Evolutionary conservation across 139 green algal species (phyloP).

Genomic region (Prasinococcaceae sp.): DNA sequence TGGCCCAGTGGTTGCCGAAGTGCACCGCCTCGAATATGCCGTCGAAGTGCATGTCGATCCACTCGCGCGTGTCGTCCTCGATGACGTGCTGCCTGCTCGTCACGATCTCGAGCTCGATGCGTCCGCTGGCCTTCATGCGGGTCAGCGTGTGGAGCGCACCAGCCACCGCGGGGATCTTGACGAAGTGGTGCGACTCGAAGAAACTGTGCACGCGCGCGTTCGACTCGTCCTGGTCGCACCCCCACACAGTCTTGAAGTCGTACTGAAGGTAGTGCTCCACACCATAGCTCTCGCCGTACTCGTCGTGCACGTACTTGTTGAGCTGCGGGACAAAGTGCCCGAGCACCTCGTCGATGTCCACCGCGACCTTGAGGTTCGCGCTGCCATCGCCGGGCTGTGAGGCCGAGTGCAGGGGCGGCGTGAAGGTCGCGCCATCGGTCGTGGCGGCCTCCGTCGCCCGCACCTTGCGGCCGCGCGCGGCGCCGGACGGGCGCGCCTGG

Average conservation of each 20-base stretch:
- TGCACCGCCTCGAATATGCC: conserved; percentile 63
- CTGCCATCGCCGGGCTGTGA: too few relatives aligned
- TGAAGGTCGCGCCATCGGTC: too few relatives aligned
- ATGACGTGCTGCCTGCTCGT: conserved; percentile 89
- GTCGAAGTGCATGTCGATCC: conserved; percentile 44
- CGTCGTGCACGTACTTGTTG: conserved; percentile 63
- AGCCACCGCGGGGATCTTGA: too few relatives aligned
- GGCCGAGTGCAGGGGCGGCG: too few relatives aligned
- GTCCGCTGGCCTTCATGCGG: too few relatives aligned
- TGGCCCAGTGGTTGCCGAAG: conserved; percentile 94
- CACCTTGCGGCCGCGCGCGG: too few relatives aligned
- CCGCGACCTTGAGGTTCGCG: conserved; percentile 24
- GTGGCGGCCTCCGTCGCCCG: too few relatives aligned
- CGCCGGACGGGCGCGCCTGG: too few relatives aligned
- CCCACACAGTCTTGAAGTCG: conserved; percentile 4
- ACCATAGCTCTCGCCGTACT: conserved; percentile 50
- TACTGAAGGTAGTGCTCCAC: conserved; percentile 55
- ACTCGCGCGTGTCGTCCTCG: conserved; percentile 63
- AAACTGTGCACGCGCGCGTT: background rate
- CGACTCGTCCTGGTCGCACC: conserved; percentile 2
- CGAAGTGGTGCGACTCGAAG: too few relatives aligned
- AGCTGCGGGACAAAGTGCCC: conserved; percentile 64
- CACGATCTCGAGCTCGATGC: too few relatives aligned
- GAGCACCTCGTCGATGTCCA: conserved; percentile 41
- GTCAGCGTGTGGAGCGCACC: too few relatives aligned